Evolutionary conservation across 2,329 filamentous ascomycete genomes (phyloP).

Genomic region (Stemphylium vesicarium): DNA sequence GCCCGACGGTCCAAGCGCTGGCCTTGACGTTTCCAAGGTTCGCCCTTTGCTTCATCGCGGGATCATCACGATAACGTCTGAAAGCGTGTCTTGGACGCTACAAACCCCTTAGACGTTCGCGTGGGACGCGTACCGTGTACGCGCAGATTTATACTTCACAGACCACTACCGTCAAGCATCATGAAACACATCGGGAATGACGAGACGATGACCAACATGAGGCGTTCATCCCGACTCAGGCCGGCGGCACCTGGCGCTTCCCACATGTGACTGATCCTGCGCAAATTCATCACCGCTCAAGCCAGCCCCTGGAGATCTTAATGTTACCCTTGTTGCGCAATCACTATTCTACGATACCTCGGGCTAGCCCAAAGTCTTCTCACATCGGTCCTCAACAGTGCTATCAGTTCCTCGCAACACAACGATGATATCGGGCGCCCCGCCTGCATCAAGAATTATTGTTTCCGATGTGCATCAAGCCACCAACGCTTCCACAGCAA

Average conservation of each 20-base stretch:
- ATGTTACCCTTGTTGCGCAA: conserved; percentile 7
- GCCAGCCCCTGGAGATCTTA: conserved; percentile 2
- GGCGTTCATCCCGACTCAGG: conserved; percentile 1
- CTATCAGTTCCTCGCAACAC: neutral
- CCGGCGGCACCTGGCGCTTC: neutral
- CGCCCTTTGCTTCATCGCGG: conserved; percentile 27
- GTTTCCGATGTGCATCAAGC: conserved; percentile 4
- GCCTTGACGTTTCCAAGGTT: conserved; percentile 25
- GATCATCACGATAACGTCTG: conserved; percentile 22
- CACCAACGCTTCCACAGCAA: conserved; percentile 15
- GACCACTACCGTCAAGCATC: conserved; percentile 5
- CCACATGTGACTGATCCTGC: neutral
- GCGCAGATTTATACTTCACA: conserved; percentile 10
- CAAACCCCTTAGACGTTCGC: conserved; percentile 14
- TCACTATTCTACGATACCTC: neutral
- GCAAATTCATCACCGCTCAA: conserved; percentile 2
- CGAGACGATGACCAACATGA: conserved; percentile 1
- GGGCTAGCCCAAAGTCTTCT: neutral
- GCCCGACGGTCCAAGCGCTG: conserved; percentile 28
- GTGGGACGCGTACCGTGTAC: conserved; percentile 16
- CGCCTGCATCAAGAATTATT: conserved; percentile 1
- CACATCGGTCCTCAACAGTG: neutral
- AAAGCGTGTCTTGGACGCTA: conserved; percentile 10
- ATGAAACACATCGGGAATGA: conserved; percentile 9
- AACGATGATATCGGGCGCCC: neutral